Evolutionary conservation across 2,329 filamentous ascomycete species (phyloP).

Genomic region (Akanthomyces muscarius): DNA sequence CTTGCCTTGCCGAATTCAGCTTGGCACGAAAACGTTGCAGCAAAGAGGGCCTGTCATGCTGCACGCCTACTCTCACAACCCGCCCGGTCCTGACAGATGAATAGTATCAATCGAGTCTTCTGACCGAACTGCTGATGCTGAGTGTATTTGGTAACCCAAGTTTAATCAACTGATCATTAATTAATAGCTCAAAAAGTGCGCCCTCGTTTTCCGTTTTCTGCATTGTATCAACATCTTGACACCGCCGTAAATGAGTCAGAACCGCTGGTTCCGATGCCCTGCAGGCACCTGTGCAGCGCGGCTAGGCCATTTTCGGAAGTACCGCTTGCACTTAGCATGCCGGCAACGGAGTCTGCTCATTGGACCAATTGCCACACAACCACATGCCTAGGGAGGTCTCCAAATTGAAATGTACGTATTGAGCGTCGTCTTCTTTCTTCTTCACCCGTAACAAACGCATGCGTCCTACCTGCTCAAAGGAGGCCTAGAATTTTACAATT

Average conservation of each 20-base stretch:
- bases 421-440: too few relatives aligned
- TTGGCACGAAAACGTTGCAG: background rate
- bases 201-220: background rate
- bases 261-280: constrained; percentile 6
- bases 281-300: background rate
- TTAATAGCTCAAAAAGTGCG: background rate
- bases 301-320: constrained; percentile 8
- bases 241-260: constrained; percentile 5
- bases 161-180: background rate
- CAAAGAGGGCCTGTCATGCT: background rate
- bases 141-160: too few relatives aligned
- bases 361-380: background rate
- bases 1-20: constrained; percentile 6
- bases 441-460: too few relatives aligned
- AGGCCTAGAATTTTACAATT: too few relatives aligned
- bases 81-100: background rate
- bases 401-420: background rate
- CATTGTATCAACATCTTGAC: background rate
- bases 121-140: background rate
- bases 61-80: too few relatives aligned
- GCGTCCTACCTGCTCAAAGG: too few relatives aligned
- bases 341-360: background rate
- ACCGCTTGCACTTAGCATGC: background rate
- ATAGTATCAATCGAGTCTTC: background rate
- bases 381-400: background rate